Evolutionary conservation across 2,329 filamentous ascomycete genomes (phyloP), one percentile per base, ranked within the genome.

Genomic region (Myriosclerotinia curreyana): DNA sequence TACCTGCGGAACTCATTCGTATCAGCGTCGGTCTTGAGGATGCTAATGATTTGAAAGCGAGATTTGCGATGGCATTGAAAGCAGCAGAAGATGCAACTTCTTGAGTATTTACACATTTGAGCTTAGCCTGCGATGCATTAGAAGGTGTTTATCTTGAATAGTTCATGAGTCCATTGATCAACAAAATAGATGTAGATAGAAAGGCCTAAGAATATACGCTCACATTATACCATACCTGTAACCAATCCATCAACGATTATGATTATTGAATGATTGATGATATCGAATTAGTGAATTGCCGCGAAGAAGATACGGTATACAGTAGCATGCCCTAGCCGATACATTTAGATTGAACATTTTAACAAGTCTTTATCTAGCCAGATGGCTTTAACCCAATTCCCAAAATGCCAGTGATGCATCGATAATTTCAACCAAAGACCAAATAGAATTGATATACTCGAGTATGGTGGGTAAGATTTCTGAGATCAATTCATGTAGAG

Each of bases 1-100:
- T 97, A 3, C 89, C 95, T 62, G 85, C 86, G 1, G 85, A 91
- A 74, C 77, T 99, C 64, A 83, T 98, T 55, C 84, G 95, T 50
- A 86, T 98, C 69, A 97, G 93, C 72, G 90, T 98, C 61, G 95
- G 95, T 0, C 77, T 99, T 60, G 95, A 99, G 75, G 90, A 95
- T 66, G 83, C 86, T 1, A 79, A 81, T 31, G 83, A 87, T 65
- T 76, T 98, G 70, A 81, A 83, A 40, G 76, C 75, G 17, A 83
- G 82, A 22, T 90, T 98, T 72, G 77, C 81, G 65, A 79, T 75
- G 58, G 94, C 94, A n/a, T 79, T 98, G 66, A 79, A 83, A 63
- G 88, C 85, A 5, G 83, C 82, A 28, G 71, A 71, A 64, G 66
- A 68, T 28, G 62, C 63, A 60, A 58, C 15, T 36, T 66, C 59